Evolutionary conservation across 2,329 filamentous ascomycete species (phyloP).

Genomic region (Pseudonectria foliicola): DNA sequence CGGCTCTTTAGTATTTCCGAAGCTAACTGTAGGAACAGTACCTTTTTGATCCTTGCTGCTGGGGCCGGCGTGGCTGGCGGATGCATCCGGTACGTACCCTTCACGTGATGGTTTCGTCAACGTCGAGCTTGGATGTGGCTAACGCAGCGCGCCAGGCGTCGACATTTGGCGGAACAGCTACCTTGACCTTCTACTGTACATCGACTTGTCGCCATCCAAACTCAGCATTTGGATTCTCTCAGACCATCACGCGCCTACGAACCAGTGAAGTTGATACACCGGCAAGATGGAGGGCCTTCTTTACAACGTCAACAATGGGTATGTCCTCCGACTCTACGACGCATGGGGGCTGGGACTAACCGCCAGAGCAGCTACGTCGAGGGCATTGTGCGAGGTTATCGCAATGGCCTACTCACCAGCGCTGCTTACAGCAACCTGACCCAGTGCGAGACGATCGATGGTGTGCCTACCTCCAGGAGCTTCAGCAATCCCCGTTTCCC

Average conservation of each 20-base stretch:
- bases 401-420: constrained; percentile 83
- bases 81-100: constrained; percentile 16
- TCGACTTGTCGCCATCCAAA: constrained; percentile 3
- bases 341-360: constrained; percentile 14
- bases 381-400: constrained; percentile 93
- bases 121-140: constrained; percentile 14
- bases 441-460: constrained; percentile 96
- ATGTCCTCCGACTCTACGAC: constrained; percentile 24
- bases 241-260: constrained; percentile 3
- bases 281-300: constrained; percentile 78
- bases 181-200: constrained; percentile 9
- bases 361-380: constrained; percentile 70
- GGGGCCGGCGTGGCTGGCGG: too few relatives aligned
- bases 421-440: constrained; percentile 92
- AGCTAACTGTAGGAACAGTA: too few relatives aligned
- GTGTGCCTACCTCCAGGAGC: constrained; percentile 41
- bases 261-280: constrained; percentile 1
- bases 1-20: constrained; percentile 23
- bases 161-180: constrained; percentile 16
- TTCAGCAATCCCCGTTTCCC: neutral
- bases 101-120: constrained; percentile 21
- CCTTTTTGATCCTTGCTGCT: neutral
- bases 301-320: constrained; percentile 94
- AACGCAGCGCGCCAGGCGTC: constrained; percentile 19
- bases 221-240: constrained; percentile 6